Conservation (phyloP, 83 land plant species). For the Isoetes engelmannii region DNA sequence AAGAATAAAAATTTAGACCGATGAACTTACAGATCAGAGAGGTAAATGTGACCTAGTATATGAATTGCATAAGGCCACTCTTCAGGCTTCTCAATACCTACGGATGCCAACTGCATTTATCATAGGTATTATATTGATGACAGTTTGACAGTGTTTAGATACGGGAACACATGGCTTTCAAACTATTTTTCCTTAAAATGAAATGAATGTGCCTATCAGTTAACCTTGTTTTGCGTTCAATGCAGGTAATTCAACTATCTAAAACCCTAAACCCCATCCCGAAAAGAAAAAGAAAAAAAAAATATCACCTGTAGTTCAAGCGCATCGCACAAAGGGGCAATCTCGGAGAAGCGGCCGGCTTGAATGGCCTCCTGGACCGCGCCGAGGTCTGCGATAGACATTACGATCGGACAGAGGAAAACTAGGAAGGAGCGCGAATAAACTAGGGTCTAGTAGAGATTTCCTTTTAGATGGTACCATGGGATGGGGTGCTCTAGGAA, state of each 20-base stretch:
- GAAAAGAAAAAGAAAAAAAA: not conserved
- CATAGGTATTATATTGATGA: too few species aligned
- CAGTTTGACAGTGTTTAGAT: too few species aligned
- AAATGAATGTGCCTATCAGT: too few species aligned
- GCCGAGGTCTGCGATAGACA: not conserved
- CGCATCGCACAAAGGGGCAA: conserved; percentile 7
- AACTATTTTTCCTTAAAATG: too few species aligned
- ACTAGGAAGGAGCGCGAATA: too few species aligned
- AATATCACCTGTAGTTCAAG: not conserved
- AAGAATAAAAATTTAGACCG: not conserved
- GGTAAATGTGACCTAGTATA: conserved; percentile 57
- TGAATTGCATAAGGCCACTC: conserved; percentile 91
- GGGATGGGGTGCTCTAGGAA: too few species aligned
- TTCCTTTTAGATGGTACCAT: too few species aligned
- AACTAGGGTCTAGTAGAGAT: too few species aligned
- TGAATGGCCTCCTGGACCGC: not conserved
- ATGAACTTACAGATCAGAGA: conserved; percentile 62
- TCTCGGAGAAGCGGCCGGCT: conserved; percentile 6
- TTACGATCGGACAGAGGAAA: too few species aligned
- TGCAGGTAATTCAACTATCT: too few species aligned
- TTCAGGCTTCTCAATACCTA: conserved; percentile 49
- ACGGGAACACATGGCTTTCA: too few species aligned
- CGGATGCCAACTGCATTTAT: conserved; percentile 49
- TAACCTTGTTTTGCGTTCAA: too few species aligned
- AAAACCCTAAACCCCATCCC: not conserved